Percentiles rank a stretch among this genome's conserved stretches.
Conservation (phyloP, 148 eudicot species). For the Rhododendron ovatum region DNA sequence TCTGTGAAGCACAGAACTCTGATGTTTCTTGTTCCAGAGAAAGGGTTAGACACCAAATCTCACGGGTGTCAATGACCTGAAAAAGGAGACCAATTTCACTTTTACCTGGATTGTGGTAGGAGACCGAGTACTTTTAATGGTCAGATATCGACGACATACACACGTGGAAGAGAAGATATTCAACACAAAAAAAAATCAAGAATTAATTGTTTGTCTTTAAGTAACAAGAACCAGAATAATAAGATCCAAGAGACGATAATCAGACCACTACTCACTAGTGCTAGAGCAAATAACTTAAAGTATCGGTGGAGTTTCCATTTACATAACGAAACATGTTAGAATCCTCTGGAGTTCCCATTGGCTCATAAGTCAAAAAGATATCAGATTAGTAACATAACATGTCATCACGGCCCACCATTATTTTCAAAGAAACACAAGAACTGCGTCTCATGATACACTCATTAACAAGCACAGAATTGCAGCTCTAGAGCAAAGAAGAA, state of each 20-base stretch:
- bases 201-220: neutral
- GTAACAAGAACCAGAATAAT: neutral
- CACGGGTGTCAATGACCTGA: conserved; percentile 54
- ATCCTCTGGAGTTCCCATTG: neutral
- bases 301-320: neutral
- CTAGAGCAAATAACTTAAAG: neutral
- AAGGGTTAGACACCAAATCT: conserved; percentile 36
- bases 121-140: neutral
- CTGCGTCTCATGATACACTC: neutral
- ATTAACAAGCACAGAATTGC: neutral
- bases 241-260: neutral
- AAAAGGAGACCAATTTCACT: conserved; percentile 3
- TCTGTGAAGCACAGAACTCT: conserved; percentile 18
- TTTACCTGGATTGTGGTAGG: neutral
- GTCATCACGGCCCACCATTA: neutral
- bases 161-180: neutral
- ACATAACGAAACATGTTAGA: neutral
- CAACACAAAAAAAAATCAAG: neutral
- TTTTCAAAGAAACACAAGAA: neutral
- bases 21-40: conserved; percentile 21
- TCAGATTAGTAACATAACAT: neutral
- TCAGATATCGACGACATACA: neutral
- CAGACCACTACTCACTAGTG: neutral
- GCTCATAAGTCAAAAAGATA: neutral
- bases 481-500: neutral